phyloP scores from a whole-genome alignment of 129 eudicot species.

The Pulicaria dysenterica region DNA sequence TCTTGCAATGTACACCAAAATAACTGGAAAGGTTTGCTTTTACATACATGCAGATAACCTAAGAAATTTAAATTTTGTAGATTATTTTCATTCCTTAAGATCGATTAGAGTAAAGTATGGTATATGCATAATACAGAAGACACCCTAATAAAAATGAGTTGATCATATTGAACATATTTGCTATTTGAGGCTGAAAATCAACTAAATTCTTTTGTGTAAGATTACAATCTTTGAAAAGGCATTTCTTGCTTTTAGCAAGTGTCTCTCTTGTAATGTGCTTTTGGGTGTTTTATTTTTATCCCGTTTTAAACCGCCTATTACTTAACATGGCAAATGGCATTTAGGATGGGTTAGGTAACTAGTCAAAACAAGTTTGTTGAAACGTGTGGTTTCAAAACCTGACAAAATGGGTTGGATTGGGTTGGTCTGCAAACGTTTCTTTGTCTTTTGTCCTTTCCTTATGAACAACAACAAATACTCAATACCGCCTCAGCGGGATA shows the following conservation, averaged over 20 bases:
- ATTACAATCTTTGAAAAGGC: constrained; percentile 9
- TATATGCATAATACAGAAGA: constrained; percentile 18
- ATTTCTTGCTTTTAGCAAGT: neutral
- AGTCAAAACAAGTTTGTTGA: too few species aligned
- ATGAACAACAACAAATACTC: too few species aligned
- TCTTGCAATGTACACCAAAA: constrained; percentile 70
- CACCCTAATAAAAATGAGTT: neutral
- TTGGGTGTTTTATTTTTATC: neutral
- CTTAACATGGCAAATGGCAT: neutral
- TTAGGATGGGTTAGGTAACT: neutral
- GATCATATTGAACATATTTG: constrained; percentile 15
- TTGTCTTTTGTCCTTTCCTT: too few species aligned
- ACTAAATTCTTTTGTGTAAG: neutral
- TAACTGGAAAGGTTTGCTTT: constrained; percentile 78
- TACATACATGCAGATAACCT: neutral
- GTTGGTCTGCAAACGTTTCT: too few species aligned
- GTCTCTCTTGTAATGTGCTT: constrained; percentile 15
- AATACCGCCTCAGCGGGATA: too few species aligned
- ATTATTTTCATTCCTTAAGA: neutral
- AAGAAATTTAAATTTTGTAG: neutral
- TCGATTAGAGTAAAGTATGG: neutral
- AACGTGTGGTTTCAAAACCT: too few species aligned
- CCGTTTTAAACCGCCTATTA: neutral
- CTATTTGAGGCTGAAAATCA: neutral
- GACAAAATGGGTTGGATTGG: too few species aligned